A percentile compares a stretch with the other conserved stretches of the same genome.
Conservation (phyloP, 176 grass and related monocot species). For the Eleusine indica region DNA sequence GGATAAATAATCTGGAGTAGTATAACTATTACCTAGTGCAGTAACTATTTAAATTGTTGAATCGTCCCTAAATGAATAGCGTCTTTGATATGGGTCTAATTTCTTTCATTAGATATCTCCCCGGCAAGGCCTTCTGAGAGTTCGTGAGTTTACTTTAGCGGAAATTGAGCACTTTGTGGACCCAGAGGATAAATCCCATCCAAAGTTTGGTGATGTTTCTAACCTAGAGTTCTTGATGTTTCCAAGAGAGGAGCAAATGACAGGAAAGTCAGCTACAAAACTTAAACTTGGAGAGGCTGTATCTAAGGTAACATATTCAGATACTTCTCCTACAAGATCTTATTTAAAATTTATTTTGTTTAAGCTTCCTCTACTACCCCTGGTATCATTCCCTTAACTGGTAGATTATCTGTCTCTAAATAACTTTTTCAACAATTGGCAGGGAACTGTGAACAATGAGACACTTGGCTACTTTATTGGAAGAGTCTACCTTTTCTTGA, state of each 20-base stretch:
- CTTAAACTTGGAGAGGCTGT: constrained; percentile 62
- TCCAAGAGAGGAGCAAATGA: constrained; percentile 71
- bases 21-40: background rate
- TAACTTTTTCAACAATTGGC: constrained; percentile 22
- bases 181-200: constrained; percentile 95
- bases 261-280: constrained; percentile 55
- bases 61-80: constrained; percentile 13
- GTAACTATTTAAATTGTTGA: constrained; percentile 8
- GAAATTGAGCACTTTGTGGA: constrained; percentile 99
- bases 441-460: constrained; percentile 93
- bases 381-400: constrained; percentile 7
- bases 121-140: constrained; percentile 92
- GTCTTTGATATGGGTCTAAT: constrained; percentile 23
- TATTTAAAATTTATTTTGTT: constrained; percentile 11
- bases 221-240: constrained; percentile 87
- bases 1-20: constrained; percentile 12
- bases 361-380: constrained; percentile 16
- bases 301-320: constrained; percentile 57
- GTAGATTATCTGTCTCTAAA: constrained; percentile 7
- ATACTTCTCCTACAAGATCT: constrained; percentile 15
- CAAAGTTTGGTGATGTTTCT: constrained; percentile 84
- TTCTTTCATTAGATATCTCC: constrained; percentile 77
- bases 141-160: constrained; percentile 87
- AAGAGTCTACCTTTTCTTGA: constrained; percentile 91
- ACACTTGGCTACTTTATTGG: constrained; percentile 95